Conservation (phyloP, 768 basidiomycete genomes). For the Kwoniella sp. region DNA sequence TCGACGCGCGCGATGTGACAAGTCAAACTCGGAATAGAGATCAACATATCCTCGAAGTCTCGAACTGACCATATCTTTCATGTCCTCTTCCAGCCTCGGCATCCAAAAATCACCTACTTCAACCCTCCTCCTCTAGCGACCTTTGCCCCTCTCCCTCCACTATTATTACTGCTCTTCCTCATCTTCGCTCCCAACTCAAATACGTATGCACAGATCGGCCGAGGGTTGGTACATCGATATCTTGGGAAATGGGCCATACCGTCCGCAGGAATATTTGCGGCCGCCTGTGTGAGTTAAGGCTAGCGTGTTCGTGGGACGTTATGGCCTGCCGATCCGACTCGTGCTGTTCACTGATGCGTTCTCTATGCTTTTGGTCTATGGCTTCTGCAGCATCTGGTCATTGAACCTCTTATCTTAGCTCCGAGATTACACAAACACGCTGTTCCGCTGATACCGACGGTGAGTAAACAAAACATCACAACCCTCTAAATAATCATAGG, state of each 20-base stretch:
- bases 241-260: constrained; percentile 19
- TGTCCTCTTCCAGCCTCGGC: constrained; percentile 17
- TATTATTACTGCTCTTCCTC: constrained; percentile 17
- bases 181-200: constrained; percentile 5
- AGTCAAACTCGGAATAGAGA: too few relatives aligned
- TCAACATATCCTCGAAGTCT: too few relatives aligned
- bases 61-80: too few relatives aligned
- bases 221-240: constrained; percentile 10
- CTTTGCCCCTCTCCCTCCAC: constrained; percentile 1
- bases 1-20: too few relatives aligned
- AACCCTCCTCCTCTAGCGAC: constrained; percentile 7
- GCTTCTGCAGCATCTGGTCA: constrained; percentile 14
- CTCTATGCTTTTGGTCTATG: too few relatives aligned
- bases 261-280: constrained; percentile 7
- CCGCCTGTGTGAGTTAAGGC: constrained; percentile 14
- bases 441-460: constrained; percentile 12
- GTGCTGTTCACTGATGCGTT: too few relatives aligned
- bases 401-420: constrained; percentile 13
- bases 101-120: constrained; percentile 15
- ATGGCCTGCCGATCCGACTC: neutral
- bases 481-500: too few relatives aligned
- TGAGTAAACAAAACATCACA: too few relatives aligned
- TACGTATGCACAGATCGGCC: neutral
- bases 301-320: too few relatives aligned
- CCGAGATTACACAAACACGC: constrained; percentile 6